phyloP scores from a whole-genome alignment of 1,139 yeast genomes.

The Maudiozyma humilis region DNA sequence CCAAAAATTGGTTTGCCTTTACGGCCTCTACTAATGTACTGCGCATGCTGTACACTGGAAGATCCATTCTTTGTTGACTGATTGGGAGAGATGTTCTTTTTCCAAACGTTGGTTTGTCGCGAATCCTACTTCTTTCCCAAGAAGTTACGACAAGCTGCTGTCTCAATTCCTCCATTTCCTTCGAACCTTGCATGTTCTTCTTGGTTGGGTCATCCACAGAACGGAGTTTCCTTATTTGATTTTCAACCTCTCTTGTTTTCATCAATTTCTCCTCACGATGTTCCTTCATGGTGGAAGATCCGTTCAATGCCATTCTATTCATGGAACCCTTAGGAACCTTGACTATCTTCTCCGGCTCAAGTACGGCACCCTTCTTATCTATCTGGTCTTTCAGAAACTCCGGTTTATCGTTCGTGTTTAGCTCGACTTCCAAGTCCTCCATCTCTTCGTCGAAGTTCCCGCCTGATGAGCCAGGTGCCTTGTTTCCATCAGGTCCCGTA shows the following conservation, averaged over 20 bases:
- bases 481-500: background rate
- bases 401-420: constrained; percentile 56
- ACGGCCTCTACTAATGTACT: constrained; percentile 57
- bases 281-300: constrained; percentile 61
- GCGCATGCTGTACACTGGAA: constrained; percentile 71
- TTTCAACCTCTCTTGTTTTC: constrained; percentile 41
- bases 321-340: constrained; percentile 75
- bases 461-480: background rate
- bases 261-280: constrained; percentile 51
- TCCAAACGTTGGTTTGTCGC: constrained; percentile 43
- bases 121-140: constrained; percentile 44
- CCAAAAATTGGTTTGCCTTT: constrained; percentile 82
- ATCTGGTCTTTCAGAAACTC: constrained; percentile 52
- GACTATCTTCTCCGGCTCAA: constrained; percentile 50
- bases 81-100: constrained; percentile 44
- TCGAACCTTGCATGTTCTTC: constrained; percentile 9
- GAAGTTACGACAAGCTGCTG: constrained; percentile 34
- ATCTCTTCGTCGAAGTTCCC: constrained; percentile 35
- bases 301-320: constrained; percentile 66
- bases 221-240: constrained; percentile 26
- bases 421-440: constrained; percentile 62
- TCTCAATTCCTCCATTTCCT: constrained; percentile 18
- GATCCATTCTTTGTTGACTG: constrained; percentile 56
- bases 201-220: constrained; percentile 39
- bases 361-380: constrained; percentile 35